Evolutionary conservation across 306 rosid genomes (phyloP), one percentile per base, ranked within the genome.

Genomic region (Vigna angularis): DNA sequence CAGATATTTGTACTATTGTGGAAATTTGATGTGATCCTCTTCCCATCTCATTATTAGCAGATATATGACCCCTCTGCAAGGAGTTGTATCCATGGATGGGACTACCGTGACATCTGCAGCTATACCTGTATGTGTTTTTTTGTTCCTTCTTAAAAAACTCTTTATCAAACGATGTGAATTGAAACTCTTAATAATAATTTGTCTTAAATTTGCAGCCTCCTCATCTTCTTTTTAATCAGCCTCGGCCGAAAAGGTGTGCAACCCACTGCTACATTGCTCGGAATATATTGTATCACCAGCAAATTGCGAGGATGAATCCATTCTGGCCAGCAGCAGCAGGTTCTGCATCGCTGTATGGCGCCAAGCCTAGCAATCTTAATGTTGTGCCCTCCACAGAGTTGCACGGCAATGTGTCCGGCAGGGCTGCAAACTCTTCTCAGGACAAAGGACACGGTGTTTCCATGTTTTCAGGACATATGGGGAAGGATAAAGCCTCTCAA

Each of bases 311-410:
- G 88, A 87, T 93, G 92, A 91, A 81, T 85, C 89, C 98, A 1
- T 96, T 90, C 75, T 96, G 99, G 98, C 97, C 98, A 5, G 90
- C 96, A 2, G 91, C 97, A 30, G 89, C 97, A 30, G 97, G 99
- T 49, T 83, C 97, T 20, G 96, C 93, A 32, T 79, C 98, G 11
- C 24, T 93, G 3, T 96, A 91, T 58, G 99, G 96, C 15, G 58
- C 89, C 48, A 96, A 93, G 88, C 91, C 88, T 7, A 79, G 89
- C 55, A 93, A 87, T 81, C 88, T 87, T 44, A 86, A 78, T 79
- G 82, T 85, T 26, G 63, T 87, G 24, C 89, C 98, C 3, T 30
- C 96, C 9, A 9, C 91, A 18, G 98, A 93, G 32, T 73, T 88
- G 86, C 96, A 88, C 72, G 91, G 82, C n/a, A 91, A 77, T 72